These are phyloP conservation scores for Vitis rotundifolia DNA, from an alignment of 164 flowering plant genomes.

Conservation along the genomic window DNA sequence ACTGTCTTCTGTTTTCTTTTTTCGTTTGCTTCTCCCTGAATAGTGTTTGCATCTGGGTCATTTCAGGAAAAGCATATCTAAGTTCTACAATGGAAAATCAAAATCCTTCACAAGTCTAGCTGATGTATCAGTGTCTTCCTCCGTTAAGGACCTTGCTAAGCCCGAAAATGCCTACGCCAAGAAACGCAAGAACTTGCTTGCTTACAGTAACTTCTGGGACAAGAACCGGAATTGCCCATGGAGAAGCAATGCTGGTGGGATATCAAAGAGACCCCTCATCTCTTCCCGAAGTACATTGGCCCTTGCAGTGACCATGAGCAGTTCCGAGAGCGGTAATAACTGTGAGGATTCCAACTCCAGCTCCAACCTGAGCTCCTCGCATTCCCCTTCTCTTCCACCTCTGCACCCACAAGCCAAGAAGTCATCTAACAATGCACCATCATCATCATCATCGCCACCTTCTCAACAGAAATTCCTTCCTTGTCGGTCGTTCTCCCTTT, in stretches of 20 bases:
- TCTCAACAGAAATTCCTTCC: slow-evolving; percentile 26
- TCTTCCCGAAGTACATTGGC: slow-evolving; percentile 37
- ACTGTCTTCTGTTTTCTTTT: neutral
- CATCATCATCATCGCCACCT: slow-evolving; percentile 11
- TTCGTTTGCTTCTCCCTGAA: neutral
- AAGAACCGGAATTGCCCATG: slow-evolving; percentile 24
- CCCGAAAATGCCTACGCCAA: slow-evolving; percentile 60
- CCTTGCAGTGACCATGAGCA: slow-evolving; percentile 35
- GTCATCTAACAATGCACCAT: slow-evolving; percentile 8
- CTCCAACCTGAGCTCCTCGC: slow-evolving; percentile 19
- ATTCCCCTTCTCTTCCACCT: slow-evolving; percentile 46
- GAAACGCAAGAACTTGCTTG: slow-evolving; percentile 61
- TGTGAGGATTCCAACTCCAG: slow-evolving; percentile 28
- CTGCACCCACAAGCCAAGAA: slow-evolving; percentile 37
- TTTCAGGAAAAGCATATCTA: slow-evolving; percentile 76
- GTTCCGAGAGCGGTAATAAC: slow-evolving; percentile 26
- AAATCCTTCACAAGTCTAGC: slow-evolving; percentile 76
- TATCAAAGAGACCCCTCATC: slow-evolving; percentile 38
- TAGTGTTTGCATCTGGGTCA: neutral
- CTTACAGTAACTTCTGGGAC: slow-evolving; percentile 23
- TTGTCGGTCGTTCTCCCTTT: slow-evolving; percentile 48
- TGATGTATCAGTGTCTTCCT: slow-evolving; percentile 43
- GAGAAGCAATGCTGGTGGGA: slow-evolving; percentile 37
- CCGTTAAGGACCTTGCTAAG: slow-evolving; percentile 56
- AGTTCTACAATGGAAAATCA: slow-evolving; percentile 76